Conservation (phyloP, 768 basidiomycete genomes). For the Lactarius vividus region DNA sequence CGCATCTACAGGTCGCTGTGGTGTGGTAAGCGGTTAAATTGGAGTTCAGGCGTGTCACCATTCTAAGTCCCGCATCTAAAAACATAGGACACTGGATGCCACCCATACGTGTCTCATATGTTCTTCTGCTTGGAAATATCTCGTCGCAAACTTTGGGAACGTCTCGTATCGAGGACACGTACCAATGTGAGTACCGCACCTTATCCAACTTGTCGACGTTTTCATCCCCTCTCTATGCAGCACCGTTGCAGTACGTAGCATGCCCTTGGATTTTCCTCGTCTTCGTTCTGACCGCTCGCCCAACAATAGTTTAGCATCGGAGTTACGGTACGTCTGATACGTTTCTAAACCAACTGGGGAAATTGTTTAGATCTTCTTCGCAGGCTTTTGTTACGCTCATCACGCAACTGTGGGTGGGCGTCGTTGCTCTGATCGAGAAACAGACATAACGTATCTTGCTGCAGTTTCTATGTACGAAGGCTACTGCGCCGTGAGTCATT, state of each 20-base stretch:
- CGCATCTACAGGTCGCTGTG: slow-evolving; percentile 12
- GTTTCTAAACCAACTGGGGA: not conserved
- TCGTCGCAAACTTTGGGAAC: slow-evolving; percentile 27
- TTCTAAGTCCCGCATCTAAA: not conserved
- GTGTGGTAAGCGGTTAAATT: slow-evolving; percentile 19
- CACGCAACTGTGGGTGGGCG: slow-evolving; percentile 23
- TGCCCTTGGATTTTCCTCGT: not conserved
- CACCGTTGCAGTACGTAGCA: slow-evolving; percentile 21
- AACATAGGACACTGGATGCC: slow-evolving; percentile 21
- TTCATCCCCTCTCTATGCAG: slow-evolving; percentile 7
- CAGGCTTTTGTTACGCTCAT: slow-evolving; percentile 22
- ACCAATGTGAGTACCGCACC: slow-evolving; percentile 13
- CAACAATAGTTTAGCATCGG: slow-evolving; percentile 24
- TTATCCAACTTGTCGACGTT: not conserved
- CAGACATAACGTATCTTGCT: not conserved
- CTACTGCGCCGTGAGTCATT: slow-evolving; percentile 17
- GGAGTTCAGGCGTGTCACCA: not conserved
- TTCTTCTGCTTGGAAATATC: slow-evolving; percentile 24
- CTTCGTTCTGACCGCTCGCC: not conserved
- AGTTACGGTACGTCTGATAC: slow-evolving; percentile 21
- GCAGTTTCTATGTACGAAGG: slow-evolving; percentile 24
- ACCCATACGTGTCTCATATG: slow-evolving; percentile 21
- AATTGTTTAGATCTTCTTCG: not conserved
- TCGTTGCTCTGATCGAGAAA: not conserved
- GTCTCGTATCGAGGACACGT: slow-evolving; percentile 1